These are phyloP conservation scores for Lonicera japonica DNA, from an alignment of 129 eudicot genomes.

Conservation along the genomic window DNA sequence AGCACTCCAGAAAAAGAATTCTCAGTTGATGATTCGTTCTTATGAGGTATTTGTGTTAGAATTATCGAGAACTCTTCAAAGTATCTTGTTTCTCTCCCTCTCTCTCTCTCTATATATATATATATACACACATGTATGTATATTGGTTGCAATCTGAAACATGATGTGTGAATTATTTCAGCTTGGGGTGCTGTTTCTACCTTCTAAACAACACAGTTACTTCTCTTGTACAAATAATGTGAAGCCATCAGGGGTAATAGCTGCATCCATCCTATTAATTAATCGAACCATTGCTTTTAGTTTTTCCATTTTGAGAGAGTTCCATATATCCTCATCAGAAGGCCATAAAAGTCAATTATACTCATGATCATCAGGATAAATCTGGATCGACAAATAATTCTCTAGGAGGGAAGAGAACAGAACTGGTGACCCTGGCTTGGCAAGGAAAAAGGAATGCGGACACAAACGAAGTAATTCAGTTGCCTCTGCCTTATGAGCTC, in stretches of 20 bases:
- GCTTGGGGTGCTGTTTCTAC: constrained; percentile 96
- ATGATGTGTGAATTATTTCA: constrained; percentile 25
- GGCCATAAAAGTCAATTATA: background rate
- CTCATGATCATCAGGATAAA: constrained; percentile 34
- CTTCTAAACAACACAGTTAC: constrained; percentile 35
- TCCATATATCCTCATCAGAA: background rate
- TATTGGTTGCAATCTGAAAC: background rate
- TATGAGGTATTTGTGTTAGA: constrained; percentile 62
- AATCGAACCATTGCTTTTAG: constrained; percentile 1
- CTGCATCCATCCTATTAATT: background rate
- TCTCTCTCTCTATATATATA: background rate
- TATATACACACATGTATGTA: too few relatives aligned
- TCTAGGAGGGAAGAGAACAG: constrained; percentile 33
- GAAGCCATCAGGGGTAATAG: constrained; percentile 34
- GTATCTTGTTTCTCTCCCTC: too few relatives aligned
- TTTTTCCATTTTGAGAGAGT: background rate
- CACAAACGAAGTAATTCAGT: constrained; percentile 40
- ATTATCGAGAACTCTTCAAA: background rate
- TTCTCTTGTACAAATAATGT: constrained; percentile 77
- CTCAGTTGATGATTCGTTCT: constrained; percentile 96
- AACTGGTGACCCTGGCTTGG: constrained; percentile 67
- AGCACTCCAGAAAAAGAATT: constrained; percentile 86
- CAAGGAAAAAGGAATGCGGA: constrained; percentile 28
- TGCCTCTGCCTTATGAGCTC: constrained; percentile 91
- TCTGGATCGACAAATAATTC: constrained; percentile 16